phyloP scores from a whole-genome alignment of 345 rosid genomes.

The Salix caprea region DNA sequence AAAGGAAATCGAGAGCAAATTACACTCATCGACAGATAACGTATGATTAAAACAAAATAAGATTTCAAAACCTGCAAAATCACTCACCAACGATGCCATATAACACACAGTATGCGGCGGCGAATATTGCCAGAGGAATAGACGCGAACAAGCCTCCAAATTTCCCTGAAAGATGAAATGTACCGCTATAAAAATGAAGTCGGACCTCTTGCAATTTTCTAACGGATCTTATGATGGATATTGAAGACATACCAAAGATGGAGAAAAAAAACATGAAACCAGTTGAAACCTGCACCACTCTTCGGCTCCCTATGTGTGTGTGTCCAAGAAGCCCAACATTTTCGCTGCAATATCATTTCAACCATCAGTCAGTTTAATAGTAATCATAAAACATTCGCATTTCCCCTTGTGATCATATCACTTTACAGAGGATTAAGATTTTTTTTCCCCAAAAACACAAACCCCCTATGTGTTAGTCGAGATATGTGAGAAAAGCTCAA shows the following conservation, averaged over 20 bases:
- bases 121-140: conserved; percentile 90
- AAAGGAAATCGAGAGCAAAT: background rate
- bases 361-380: background rate
- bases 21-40: background rate
- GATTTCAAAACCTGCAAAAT: background rate
- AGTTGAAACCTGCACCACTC: conserved; percentile 90
- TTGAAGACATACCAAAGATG: conserved; percentile 65
- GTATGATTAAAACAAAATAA: background rate
- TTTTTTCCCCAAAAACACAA: too few species aligned
- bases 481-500: background rate
- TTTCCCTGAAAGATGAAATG: conserved; percentile 51
- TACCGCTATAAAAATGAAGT: background rate
- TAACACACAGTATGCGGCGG: conserved; percentile 78
- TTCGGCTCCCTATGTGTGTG: conserved; percentile 87
- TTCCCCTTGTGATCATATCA: background rate
- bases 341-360: conserved; percentile 55
- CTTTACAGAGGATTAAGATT: background rate
- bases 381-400: background rate
- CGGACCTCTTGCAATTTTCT: background rate
- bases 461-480: background rate
- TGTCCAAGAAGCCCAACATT: conserved; percentile 93
- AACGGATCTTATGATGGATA: background rate
- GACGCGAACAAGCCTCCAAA: conserved; percentile 98
- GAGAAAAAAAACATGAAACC: conserved; percentile 97
- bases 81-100: conserved; percentile 90